Conservation (phyloP, 805 yeast genomes). For the Hanseniaspora lindneri region DNA sequence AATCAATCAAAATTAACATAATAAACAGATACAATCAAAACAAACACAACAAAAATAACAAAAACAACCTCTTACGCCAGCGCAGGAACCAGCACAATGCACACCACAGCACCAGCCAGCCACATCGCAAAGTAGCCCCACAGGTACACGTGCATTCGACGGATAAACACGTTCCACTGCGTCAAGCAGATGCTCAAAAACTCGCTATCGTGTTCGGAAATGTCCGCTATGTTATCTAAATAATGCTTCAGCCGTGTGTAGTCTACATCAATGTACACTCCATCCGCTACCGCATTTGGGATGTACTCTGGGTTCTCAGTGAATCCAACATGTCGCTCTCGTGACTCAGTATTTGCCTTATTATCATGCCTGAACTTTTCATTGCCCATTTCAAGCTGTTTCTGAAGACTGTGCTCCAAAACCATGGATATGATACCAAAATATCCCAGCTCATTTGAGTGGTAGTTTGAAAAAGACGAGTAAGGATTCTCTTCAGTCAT, state of each 20-base stretch:
- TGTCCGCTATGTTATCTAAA: not conserved
- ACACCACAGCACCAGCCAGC: not conserved
- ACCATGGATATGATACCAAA: constrained; percentile 6
- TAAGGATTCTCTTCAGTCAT: constrained; percentile 1
- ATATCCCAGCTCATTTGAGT: constrained; percentile 6
- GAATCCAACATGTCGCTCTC: constrained; percentile 11
- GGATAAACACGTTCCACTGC: not conserved
- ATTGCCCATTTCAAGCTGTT: not conserved
- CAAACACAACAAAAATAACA: not conserved
- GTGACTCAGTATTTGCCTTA: not conserved
- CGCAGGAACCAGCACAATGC: not conserved
- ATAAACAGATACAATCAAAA: too few relatives aligned
- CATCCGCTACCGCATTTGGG: not conserved
- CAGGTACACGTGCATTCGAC: not conserved
- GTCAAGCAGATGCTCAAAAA: not conserved
- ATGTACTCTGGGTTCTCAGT: not conserved
- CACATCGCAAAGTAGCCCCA: not conserved
- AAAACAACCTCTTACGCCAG: not conserved
- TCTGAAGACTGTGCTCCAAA: not conserved
- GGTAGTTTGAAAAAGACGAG: not conserved
- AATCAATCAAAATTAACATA: too few relatives aligned
- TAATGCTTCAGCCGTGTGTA: constrained; percentile 9
- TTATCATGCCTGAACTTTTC: not conserved
- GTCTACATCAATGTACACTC: constrained; percentile 3
- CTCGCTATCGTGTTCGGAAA: not conserved